Evolutionary conservation across 2,329 filamentous ascomycete genomes (phyloP), one percentile per base, ranked within the genome.

Genomic region (Alternaria triticina): DNA sequence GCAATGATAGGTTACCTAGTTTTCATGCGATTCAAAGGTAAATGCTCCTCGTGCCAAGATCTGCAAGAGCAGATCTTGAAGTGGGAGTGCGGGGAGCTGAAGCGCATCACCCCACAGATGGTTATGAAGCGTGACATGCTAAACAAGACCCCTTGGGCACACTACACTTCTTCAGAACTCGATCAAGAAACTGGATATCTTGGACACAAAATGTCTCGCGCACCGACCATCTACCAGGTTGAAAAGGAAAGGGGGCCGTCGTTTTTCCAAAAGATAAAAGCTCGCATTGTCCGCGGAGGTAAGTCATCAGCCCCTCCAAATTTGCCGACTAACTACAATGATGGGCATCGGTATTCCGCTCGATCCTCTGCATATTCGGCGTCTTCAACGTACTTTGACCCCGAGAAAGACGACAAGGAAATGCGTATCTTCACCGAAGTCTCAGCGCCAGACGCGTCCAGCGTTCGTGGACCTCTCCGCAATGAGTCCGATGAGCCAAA

Each of bases 31-130:
- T 59, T 28, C n/a, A 51, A 45, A 22, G 66, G 57, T 17, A 49
- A 65, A 25, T 69, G 66, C 44, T 59, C 54, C 3, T 58, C 49
- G 1, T 69, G 66, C 46, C 27, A 28, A 22, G 33, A 23, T 12
- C 46, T 59, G 36, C 28, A 56, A 15, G 30, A 51, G 7, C 47
- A 67, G 23, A 45, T 69, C 6, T n/a, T 25, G 3, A 67, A 65
- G 36, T 69, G 59, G 57, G 30, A 67, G 22, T 50, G 51, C 4
- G 66, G 64, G 2, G 61, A 69, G 30, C 51, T 63, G 13, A 63
- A 63, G 36, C 27, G 40, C 5, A 62, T 67, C 15, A 67, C 64
- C 6, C 58, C 52, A 6, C 40, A 54, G 8, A 61, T 62, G 57
- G 57, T 67, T 10, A 57, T 36, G 46, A 11, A 51, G 7, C 60